phyloP scores from a whole-genome alignment of 2,329 filamentous ascomycete species.

The Hysterium pulicare region DNA sequence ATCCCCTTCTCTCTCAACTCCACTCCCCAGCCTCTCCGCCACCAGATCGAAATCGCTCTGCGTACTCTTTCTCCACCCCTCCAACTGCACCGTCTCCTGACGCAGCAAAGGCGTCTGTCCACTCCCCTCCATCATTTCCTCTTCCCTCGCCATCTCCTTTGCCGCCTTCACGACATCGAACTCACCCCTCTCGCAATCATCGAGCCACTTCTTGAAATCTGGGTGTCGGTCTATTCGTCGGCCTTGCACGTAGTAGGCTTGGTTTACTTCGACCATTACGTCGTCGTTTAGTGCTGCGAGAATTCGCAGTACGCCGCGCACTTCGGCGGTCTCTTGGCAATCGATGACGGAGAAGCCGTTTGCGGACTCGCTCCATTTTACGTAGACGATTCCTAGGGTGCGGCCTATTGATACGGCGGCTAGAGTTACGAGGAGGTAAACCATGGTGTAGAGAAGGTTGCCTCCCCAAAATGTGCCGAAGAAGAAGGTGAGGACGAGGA shows the following conservation, averaged over 20 bases:
- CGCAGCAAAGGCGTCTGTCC: neutral
- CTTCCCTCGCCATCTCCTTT: neutral
- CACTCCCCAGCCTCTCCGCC: neutral
- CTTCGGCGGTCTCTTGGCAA: neutral
- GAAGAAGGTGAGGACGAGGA: neutral
- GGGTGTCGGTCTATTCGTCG: neutral
- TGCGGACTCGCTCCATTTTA: neutral
- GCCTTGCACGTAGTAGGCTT: conserved; percentile 1
- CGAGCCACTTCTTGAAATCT: conserved; percentile 1
- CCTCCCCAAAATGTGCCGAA: conserved; percentile 1
- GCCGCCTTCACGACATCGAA: neutral
- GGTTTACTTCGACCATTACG: conserved; percentile 1
- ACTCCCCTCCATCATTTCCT: neutral
- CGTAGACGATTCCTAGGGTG: conserved; percentile 1
- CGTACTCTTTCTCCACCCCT: neutral
- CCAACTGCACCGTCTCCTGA: neutral
- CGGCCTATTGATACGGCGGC: neutral
- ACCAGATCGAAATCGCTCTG: neutral
- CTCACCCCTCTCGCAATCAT: neutral
- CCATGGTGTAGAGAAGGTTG: neutral
- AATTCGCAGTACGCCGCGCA: neutral
- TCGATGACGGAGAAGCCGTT: neutral
- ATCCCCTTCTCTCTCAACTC: neutral
- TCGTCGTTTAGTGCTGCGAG: neutral
- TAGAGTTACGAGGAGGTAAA: neutral